Conservation (phyloP, 352 stramenopile genomes). For the Elongisporangium undulatum region DNA sequence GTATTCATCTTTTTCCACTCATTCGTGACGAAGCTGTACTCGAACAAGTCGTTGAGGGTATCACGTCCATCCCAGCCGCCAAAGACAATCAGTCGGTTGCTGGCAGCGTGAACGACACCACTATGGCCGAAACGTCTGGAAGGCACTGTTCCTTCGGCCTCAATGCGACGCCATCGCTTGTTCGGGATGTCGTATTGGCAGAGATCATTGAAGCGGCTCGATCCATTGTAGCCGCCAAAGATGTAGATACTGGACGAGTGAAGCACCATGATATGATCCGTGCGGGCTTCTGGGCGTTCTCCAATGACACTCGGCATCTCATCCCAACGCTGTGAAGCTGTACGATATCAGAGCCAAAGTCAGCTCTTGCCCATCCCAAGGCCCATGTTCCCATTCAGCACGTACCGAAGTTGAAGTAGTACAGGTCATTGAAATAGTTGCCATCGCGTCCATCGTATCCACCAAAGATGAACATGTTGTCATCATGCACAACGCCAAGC, state of each 20-base stretch:
- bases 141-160: conserved; percentile 41
- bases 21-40: conserved; percentile 70
- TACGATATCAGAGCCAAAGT: not conserved
- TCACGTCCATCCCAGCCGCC: conserved; percentile 85
- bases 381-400: not conserved
- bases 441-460: conserved; percentile 87
- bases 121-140: conserved; percentile 80
- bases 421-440: conserved; percentile 90
- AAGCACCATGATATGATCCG: conserved; percentile 86
- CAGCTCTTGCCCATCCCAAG: not conserved
- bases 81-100: conserved; percentile 80
- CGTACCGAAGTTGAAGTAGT: conserved; percentile 83
- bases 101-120: conserved; percentile 62
- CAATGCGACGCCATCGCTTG: conserved; percentile 51
- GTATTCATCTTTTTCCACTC: conserved; percentile 67
- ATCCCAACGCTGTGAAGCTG: conserved; percentile 56
- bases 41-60: conserved; percentile 80
- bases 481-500: conserved; percentile 73
- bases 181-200: conserved; percentile 62
- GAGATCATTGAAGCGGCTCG: conserved; percentile 78
- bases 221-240: conserved; percentile 87
- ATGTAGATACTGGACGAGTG: conserved; percentile 79
- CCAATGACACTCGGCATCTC: conserved; percentile 67
- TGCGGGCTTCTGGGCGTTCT: conserved; percentile 68
- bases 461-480: conserved; percentile 87